Evolutionary conservation across 495 filamentous ascomycete species (phyloP), one percentile per base, ranked within the genome.

Genomic region (Hypoxylon cercidicola): DNA sequence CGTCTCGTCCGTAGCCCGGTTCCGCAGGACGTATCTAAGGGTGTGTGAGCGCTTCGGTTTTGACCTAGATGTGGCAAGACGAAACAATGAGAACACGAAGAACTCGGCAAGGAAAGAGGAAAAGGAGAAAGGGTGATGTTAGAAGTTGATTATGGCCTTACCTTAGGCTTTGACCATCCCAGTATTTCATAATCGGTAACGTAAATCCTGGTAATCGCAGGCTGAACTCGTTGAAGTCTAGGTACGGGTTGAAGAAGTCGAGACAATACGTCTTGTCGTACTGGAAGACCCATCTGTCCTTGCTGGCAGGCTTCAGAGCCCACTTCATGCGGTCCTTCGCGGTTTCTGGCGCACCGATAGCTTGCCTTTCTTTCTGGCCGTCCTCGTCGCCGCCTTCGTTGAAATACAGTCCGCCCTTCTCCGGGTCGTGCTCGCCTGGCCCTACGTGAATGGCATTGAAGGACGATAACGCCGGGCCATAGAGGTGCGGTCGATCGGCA

Each of bases 181-280:
- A 89, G 73, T 96, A 94, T 51, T 85, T 86, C 67, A 93, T 81
- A 20, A 95, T 88, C 15, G 88, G 88, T 3, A 97, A 71, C 8
- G 81, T 82, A 55, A 93, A 92, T 0, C 93, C 92, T 4, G 94
- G 94, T 15, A 98, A 68, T 49, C 86, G 84, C 18, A 98, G 75
- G n/a, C 89, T 82, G 68, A 97, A 91, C 56, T 90, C 89, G 82
- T 64, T 60, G 53, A 97, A 96, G 73, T 93, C 90, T 40, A 99
- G 72, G 79, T 93, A 97, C n/a, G 88, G 87, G 71, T 97, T 97
- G 67, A 88, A 95, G 75, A 99, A 97, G 75, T 97, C 94, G 41
- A 85, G 83, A 23, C 80, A 75, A 74, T 96, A 97, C 46, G 82
- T 77, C 60, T 74, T 69, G 2, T 77, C 84, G 47, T 76, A 81